Conservation (phyloP, 371 early-diverging fungal species). For the Mucor irregularis region DNA sequence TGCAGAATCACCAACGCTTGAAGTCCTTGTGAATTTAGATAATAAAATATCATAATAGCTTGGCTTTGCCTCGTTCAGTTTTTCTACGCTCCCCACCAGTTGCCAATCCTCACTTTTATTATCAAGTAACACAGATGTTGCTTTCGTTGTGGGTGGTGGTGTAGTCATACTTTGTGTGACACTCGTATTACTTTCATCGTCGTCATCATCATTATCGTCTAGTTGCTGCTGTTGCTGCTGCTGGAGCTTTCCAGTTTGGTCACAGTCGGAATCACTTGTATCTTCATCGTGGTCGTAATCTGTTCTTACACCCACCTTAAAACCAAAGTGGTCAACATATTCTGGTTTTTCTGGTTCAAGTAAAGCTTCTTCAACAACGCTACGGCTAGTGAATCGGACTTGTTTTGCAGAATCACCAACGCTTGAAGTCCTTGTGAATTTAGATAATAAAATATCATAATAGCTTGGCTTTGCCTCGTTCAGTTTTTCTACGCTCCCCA, state of each 20-base stretch:
- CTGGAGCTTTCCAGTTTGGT: neutral
- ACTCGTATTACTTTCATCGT: neutral
- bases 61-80: neutral
- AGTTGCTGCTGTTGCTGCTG: neutral
- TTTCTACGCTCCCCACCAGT: slow-evolving; percentile 9
- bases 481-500: slow-evolving; percentile 6
- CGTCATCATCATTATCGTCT: neutral
- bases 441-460: slow-evolving; percentile 39
- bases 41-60: slow-evolving; percentile 39
- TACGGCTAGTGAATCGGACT: no score
- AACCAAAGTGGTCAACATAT: slow-evolving; percentile 48
- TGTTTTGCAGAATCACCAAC: slow-evolving; percentile 37
- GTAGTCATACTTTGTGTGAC: neutral
- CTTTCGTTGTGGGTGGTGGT: neutral
- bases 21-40: slow-evolving; percentile 32
- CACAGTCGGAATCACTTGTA: slow-evolving; percentile 7
- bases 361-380: slow-evolving; percentile 49
- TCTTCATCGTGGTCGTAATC: slow-evolving; percentile 29
- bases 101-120: slow-evolving; percentile 19
- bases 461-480: slow-evolving; percentile 16
- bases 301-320: slow-evolving; percentile 43
- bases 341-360: slow-evolving; percentile 37
- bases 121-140: neutral
- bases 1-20: slow-evolving; percentile 20
- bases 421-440: slow-evolving; percentile 21